These are phyloP conservation scores for Scheffersomyces stambukii DNA, from an alignment of 1,139 yeast species.

Conservation along the genomic window DNA sequence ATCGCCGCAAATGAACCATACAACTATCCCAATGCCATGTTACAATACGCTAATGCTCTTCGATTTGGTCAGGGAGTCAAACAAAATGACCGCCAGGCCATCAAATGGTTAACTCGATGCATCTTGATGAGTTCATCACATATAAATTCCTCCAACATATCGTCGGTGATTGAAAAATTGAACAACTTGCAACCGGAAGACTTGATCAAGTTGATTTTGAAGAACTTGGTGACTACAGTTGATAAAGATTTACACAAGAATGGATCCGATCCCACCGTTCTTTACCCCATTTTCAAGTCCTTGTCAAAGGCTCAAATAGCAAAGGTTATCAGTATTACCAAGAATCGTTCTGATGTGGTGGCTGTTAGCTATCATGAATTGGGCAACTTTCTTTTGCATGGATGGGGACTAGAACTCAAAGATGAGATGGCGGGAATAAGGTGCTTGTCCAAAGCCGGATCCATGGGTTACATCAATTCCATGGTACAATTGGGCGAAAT, in stretches of 20 bases:
- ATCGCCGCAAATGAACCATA: constrained; percentile 58
- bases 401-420: constrained; percentile 51
- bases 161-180: constrained; percentile 19
- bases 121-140: constrained; percentile 16
- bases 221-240: constrained; percentile 16
- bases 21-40: constrained; percentile 58
- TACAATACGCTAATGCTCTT: constrained; percentile 65
- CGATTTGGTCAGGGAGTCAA: constrained; percentile 70
- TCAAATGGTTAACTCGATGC: constrained; percentile 55
- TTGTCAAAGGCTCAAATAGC: constrained; percentile 23
- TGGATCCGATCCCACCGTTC: constrained; percentile 26
- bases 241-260: constrained; percentile 14
- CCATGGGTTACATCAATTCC: constrained; percentile 66
- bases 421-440: constrained; percentile 59
- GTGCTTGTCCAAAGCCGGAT: constrained; percentile 62
- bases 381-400: constrained; percentile 57
- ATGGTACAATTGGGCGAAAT: constrained; percentile 70
- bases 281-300: constrained; percentile 23
- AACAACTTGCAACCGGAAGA: constrained; percentile 27
- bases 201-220: constrained; percentile 24
- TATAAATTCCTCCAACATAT: constrained; percentile 3
- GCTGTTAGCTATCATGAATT: constrained; percentile 47
- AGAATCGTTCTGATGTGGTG: constrained; percentile 25
- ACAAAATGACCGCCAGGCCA: constrained; percentile 52
- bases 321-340: constrained; percentile 23